phyloP scores from a whole-genome alignment of 2,329 filamentous ascomycete species.

The Ophiostoma sp. region DNA sequence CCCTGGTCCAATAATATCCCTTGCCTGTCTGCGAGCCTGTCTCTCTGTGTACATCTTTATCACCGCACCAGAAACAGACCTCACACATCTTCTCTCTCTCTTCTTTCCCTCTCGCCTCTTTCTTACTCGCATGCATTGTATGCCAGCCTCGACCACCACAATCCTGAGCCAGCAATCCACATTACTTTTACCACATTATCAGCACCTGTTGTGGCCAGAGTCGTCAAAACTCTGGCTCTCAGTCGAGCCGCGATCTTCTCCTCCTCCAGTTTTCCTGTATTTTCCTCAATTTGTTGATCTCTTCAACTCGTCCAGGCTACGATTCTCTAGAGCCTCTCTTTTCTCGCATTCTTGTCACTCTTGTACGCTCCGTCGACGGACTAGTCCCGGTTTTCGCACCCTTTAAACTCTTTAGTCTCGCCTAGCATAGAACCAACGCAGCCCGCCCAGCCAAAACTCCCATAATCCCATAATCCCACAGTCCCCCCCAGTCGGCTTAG shows the following conservation, averaged over 20 bases:
- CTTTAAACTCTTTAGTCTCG: slow-evolving; percentile 19
- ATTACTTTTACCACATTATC: neutral
- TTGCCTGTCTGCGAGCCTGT: neutral
- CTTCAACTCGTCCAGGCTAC: neutral
- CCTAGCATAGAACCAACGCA: slow-evolving; percentile 21
- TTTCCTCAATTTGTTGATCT: neutral
- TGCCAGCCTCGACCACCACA: neutral
- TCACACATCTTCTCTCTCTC: neutral
- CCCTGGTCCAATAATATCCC: slow-evolving; percentile 15
- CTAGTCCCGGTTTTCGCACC: slow-evolving; percentile 27
- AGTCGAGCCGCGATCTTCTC: neutral
- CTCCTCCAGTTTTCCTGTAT: neutral
- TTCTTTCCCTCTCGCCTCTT: neutral
- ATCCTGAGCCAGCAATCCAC: too few relatives aligned
- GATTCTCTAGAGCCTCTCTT: slow-evolving; percentile 2
- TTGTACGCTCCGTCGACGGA: slow-evolving; percentile 12
- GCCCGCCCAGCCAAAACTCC: slow-evolving; percentile 16
- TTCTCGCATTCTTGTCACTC: neutral
- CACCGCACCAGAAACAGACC: slow-evolving; percentile 8
- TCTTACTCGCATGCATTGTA: neutral
- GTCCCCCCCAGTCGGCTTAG: slow-evolving; percentile 15
- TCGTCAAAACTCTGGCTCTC: neutral
- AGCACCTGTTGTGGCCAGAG: neutral
- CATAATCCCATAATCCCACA: slow-evolving; percentile 21
- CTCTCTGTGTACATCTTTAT: neutral